Conservation (phyloP, 2,329 filamentous ascomycete species). For the Aspergillus fumigatiaffinis region DNA sequence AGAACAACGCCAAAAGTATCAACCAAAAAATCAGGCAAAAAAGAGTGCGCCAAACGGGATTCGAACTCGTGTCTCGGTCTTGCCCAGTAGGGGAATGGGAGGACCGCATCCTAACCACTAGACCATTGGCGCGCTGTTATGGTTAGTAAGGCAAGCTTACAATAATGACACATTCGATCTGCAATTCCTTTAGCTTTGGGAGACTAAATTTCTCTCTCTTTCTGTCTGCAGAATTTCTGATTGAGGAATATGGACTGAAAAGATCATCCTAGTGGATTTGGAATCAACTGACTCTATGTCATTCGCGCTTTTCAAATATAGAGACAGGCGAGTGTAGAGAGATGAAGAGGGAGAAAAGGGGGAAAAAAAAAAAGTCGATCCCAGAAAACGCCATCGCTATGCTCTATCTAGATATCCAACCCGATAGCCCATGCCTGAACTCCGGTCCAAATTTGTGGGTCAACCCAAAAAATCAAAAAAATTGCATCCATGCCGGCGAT, state of each 20-base stretch:
- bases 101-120: constrained; percentile 3
- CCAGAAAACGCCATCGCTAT: constrained; percentile 15
- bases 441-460: not conserved
- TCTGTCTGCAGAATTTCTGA: not conserved
- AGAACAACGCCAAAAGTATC: not conserved
- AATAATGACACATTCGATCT: not conserved
- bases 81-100: not conserved
- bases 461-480: not conserved
- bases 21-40: not conserved
- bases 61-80: constrained; percentile 3
- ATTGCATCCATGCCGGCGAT: not conserved
- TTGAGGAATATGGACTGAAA: not conserved
- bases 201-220: not conserved
- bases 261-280: not conserved
- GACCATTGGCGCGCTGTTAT: not conserved
- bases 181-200: not conserved
- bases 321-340: not conserved
- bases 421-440: not conserved
- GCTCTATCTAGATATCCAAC: not conserved
- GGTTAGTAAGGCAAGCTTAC: not conserved
- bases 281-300: not conserved
- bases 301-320: not conserved
- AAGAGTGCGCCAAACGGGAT: constrained; percentile 1
- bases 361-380: not conserved
- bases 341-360: not conserved